Evolutionary conservation across 2,329 filamentous ascomycete genomes (phyloP), one percentile per base, ranked within the genome.

Genomic region (Fusarium anguioides): DNA sequence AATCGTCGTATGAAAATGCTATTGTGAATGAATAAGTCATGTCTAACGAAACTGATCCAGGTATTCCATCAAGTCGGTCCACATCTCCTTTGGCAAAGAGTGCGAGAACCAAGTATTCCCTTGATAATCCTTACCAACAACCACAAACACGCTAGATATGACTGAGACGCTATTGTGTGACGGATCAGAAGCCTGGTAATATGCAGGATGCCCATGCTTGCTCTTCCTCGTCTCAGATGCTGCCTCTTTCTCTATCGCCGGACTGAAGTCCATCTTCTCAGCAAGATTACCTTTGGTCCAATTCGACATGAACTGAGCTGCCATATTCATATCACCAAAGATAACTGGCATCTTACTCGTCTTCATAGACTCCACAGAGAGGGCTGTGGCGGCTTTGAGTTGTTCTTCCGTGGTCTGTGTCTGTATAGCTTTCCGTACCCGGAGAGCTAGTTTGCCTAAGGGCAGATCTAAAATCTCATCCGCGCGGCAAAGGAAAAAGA

Each of bases 371-470:
- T 67, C 59, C 4, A 48, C 29, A 8, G 55, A 59, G 3, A 61
- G 44, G 1, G 18, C 31, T 1, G 64, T 49, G 6, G 51, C 42
- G 5, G 58, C 50, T 37, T 66, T 70, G 6, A 70, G 42, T n/a
- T 70, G 67, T 15, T 66, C 60, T 10, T 70, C 68, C 1, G 67
- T 70, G 1, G 56, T 41, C n/a, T 70, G 68, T 15, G 24, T n/a
- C 15, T 50, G 44, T 10, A 70, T 66, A 0, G 64, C 48, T 18
- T 52, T 4, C 17, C 68, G 57, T 6, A 56, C 53, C 17, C 37
- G 33, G 4, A 70, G 55, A 7, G 68, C 68, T 8, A 70, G 50
- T 20, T 59, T 41, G 8, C 68, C 67, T 2, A 66, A 18, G 8
- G 66, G 46, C 12, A 67, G 2, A 2, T 47, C 37, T 4, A 59